phyloP scores from a whole-genome alignment of 164 flowering plant genomes.

The Dillenia turbinata region DNA sequence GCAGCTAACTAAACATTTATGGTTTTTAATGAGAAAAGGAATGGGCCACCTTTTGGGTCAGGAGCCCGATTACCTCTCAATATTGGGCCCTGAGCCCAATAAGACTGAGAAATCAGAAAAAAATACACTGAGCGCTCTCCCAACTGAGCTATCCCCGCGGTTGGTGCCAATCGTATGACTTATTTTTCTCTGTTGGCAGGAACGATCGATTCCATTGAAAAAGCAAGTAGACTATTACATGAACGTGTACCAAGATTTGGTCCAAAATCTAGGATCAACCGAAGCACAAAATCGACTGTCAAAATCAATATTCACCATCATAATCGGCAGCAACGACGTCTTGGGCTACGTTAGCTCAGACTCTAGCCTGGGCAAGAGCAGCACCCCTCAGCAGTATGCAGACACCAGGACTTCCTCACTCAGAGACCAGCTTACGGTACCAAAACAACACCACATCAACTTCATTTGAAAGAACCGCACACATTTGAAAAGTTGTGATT shows the following conservation, averaged over 20 bases:
- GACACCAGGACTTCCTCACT: conserved; percentile 31
- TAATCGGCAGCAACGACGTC: conserved; percentile 79
- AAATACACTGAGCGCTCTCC: too few relatives aligned
- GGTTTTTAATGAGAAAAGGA: too few relatives aligned
- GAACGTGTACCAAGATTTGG: conserved; percentile 30
- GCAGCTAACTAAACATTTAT: too few relatives aligned
- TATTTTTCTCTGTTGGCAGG: conserved; percentile 14
- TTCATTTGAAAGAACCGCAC: background rate
- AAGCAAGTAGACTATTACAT: conserved; percentile 47
- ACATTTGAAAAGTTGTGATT: background rate
- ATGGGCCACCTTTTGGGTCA: too few relatives aligned
- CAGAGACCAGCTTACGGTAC: conserved; percentile 41
- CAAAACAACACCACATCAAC: background rate
- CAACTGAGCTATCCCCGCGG: background rate
- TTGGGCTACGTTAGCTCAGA: conserved; percentile 33
- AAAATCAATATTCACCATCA: conserved; percentile 47
- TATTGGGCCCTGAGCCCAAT: background rate
- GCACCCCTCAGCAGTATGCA: conserved; percentile 48
- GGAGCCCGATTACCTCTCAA: too few relatives aligned
- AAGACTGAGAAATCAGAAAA: background rate
- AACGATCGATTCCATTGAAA: conserved; percentile 36
- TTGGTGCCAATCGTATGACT: too few relatives aligned
- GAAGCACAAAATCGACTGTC: conserved; percentile 35
- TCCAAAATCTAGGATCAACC: conserved; percentile 35
- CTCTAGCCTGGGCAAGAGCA: conserved; percentile 17